These are phyloP conservation scores for Chytriomyces sp. DNA, from an alignment of 192 early-diverging fungal species.

Conservation along the genomic window DNA sequence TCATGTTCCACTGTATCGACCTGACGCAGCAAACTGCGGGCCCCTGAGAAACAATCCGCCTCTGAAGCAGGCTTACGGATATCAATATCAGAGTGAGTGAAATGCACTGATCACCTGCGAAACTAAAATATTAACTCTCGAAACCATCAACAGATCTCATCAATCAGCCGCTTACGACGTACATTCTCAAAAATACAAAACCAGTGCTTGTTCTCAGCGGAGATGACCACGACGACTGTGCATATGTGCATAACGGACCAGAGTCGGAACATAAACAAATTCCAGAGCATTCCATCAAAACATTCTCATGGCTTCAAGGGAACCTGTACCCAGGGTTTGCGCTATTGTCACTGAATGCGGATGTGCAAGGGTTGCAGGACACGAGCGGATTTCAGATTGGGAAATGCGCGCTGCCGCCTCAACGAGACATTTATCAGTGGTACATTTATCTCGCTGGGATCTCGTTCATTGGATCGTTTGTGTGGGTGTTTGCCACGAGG, in stretches of 20 bases:
- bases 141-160: slow-evolving; percentile 64
- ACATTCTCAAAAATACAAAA: slow-evolving; percentile 63
- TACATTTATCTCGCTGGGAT: slow-evolving; percentile 41
- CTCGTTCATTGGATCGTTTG: slow-evolving; percentile 30
- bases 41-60: slow-evolving; percentile 57
- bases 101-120: neutral
- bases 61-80: slow-evolving; percentile 69
- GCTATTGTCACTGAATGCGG: slow-evolving; percentile 42
- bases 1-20: slow-evolving; percentile 86
- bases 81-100: slow-evolving; percentile 83
- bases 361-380: neutral
- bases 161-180: slow-evolving; percentile 52
- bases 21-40: slow-evolving; percentile 72
- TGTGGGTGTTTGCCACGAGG: neutral
- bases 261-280: neutral
- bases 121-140: neutral
- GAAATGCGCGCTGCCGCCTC: slow-evolving; percentile 45
- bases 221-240: slow-evolving; percentile 94
- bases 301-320: slow-evolving; percentile 59
- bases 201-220: slow-evolving; percentile 83
- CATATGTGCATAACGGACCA: slow-evolving; percentile 9
- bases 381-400: slow-evolving; percentile 23
- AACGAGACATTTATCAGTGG: slow-evolving; percentile 50
- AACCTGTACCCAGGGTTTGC: slow-evolving; percentile 55
- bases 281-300: slow-evolving; percentile 54